Conservation (phyloP, 169 alveolate species). For the Eimeria sp. region DNA sequence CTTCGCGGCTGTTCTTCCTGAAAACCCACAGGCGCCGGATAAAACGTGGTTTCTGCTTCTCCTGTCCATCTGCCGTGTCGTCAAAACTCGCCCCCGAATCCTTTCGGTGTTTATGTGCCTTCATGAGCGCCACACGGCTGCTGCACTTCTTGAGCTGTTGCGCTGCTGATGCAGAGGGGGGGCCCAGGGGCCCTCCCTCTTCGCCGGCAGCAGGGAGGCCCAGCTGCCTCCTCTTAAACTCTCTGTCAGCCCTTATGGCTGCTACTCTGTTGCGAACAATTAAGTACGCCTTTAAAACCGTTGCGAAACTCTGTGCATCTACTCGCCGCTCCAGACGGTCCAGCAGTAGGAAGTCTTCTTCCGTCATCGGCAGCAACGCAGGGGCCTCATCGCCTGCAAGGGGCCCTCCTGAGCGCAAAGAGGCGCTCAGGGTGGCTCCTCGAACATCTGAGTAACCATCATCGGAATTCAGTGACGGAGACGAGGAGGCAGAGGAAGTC, state of each 20-base stretch:
- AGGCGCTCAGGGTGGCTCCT: background rate
- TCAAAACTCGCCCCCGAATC: background rate
- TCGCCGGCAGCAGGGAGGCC: background rate
- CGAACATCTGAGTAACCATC: background rate
- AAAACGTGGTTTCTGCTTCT: background rate
- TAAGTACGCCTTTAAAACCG: conserved; percentile 74
- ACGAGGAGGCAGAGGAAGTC: background rate
- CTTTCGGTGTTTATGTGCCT: background rate
- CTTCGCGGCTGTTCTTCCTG: conserved; percentile 8
- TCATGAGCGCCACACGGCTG: conserved; percentile 35
- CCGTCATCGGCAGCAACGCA: conserved; percentile 56
- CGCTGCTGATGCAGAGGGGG: background rate
- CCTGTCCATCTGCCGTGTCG: background rate
- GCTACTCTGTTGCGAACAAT: conserved; percentile 55
- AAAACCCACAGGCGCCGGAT: conserved; percentile 29
- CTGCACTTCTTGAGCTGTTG: background rate
- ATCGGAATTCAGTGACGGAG: background rate
- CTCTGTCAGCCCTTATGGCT: conserved; percentile 71
- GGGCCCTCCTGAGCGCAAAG: too few relatives aligned
- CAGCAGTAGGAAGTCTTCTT: conserved; percentile 24
- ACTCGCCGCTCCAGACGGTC: conserved; percentile 69
- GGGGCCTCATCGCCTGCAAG: background rate
- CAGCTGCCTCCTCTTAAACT: conserved; percentile 7
- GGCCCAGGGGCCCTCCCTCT: background rate
- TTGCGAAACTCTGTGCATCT: conserved; percentile 66